Base-by-base conservation (phyloP, 345 rosid species). In the Garcia nutans region DNA sequence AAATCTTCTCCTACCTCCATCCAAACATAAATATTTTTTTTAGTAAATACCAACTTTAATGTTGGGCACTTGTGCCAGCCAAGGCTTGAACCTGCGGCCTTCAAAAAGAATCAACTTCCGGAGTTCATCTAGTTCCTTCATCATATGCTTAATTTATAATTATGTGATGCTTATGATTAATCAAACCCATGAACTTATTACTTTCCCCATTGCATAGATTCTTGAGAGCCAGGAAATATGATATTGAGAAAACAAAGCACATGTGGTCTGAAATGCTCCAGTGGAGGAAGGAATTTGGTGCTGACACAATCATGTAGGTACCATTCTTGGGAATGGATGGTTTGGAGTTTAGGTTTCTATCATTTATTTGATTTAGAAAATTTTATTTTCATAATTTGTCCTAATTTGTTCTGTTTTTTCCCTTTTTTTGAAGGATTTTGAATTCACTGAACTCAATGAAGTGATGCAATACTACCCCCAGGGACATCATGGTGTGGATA, bases 191-290 rank as follows among this genome's bases (percentile, higher is more conserved):
- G 62, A 77, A 63, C 45, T n/a, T 67, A 41, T 26, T 56, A 13
- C 65, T 23, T 22, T 72, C 72, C 5, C 45, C 62, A 50, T 61
- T 23, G n/a, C 77, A 47, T 80, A 91, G 98, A 72, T 94, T 91
- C 84, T 84, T 91, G 87, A 96, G 86, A 86, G 99, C 99, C 13
- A 93, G 99, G 80, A 96, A 93, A 75, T 93, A 90, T 10, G 98
- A 96, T 70, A 63, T 90, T 16, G 99, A 93, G 66, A 95, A 91
- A 84, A 76, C 98, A 64, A 95, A 95, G 84, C 96, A 80, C 65
- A 93, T 96, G 99, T 96, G 99, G 98, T 76, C 92, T 47, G 92
- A 87, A 55, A 96, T 96, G 99, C 86, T 96, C 49, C 82, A 78
- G 1, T 96, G 99, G 99, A 90, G 99, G 81, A 89, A 89, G 69